Base-by-base conservation (phyloP, 306 rosid genomes). In the Quercus parvula region DNA sequence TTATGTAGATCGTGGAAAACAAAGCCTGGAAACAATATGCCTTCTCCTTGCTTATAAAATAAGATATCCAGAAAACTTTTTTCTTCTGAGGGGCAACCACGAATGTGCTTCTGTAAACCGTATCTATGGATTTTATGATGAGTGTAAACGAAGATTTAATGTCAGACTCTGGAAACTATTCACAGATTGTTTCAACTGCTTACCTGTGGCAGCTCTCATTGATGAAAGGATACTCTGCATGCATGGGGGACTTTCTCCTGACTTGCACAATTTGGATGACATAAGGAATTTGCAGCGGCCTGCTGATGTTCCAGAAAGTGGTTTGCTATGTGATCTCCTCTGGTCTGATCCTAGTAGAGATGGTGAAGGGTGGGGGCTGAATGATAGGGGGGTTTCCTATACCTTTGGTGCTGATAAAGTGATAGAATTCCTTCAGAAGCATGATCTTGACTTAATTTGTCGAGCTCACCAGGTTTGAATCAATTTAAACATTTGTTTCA, bases 161-260 rank as follows among this genome's bases (percentile, higher is more conserved):
- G 92, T 94, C 63, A 89, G 28, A 80, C 86, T 92, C 14, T 94
- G 99, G 99, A 94, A 85, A 76, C 28, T 58, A 72, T 94, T 94
- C 69, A 90, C 97, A 33, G 97, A 92, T 73, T 92, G 94, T 73
- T 94, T 94, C 88, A 94, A 94, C 73, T 94, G 95, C 84, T 81
- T 94, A 71, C 98, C 97, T 6, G 93, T 91, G 81, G 95, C 97
- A 44, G 98, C 97, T 75, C 83, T 90, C 15, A 80, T 94, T 27
- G 97, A 92, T 55, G 95, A 91, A 55, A 94, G 84, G 87, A 90
- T 94, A 51, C 70, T 94, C 11, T 94, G 99, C 72, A 94, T 92
- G 99, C 97, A 92, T 59, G 99, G 99, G 31, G 97, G 97, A 59
- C 91, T 94, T 49, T 94, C 98, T 46, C 98, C 97, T 7, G 87